Evolutionary conservation across 1,139 yeast genomes (phyloP).

Genomic region (Diutina siamensis): DNA sequence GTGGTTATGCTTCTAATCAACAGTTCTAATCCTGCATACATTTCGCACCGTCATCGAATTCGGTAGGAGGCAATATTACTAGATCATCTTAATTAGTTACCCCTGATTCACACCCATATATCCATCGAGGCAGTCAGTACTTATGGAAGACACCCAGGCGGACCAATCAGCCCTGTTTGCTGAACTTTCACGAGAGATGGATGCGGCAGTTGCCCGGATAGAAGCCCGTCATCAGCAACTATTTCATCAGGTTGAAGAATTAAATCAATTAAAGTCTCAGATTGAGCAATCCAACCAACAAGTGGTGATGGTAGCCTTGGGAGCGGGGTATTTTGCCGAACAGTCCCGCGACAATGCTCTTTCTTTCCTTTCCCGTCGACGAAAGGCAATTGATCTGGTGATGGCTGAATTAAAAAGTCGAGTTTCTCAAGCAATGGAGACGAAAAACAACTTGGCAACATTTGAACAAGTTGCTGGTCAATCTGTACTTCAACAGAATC

Average conservation of each 20-base stretch:
- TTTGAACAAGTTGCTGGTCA: conserved; percentile 14
- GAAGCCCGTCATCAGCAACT: conserved; percentile 11
- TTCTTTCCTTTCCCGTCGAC: conserved; percentile 28
- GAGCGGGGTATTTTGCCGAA: conserved; percentile 51
- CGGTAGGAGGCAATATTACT: not conserved
- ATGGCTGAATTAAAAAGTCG: conserved; percentile 27
- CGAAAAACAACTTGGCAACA: conserved; percentile 21
- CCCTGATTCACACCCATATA: not conserved
- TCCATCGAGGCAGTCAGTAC: not conserved
- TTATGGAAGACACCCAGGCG: not conserved
- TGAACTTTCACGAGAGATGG: not conserved
- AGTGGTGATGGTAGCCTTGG: conserved; percentile 34
- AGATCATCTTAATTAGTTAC: not conserved
- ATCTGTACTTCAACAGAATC: conserved; percentile 8
- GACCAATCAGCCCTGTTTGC: not conserved
- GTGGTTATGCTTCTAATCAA: too few relatives aligned
- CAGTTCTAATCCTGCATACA: not conserved
- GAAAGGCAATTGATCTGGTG: conserved; percentile 25
- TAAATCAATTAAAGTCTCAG: conserved; percentile 9
- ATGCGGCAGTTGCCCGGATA: not conserved
- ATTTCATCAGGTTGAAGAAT: conserved; percentile 10
- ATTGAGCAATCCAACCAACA: conserved; percentile 7
- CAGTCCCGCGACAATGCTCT: conserved; percentile 32
- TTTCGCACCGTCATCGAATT: not conserved
- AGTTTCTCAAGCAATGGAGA: conserved; percentile 31